Conservation (phyloP, 768 basidiomycete species). For the Pleurotus citrinopileatus region DNA sequence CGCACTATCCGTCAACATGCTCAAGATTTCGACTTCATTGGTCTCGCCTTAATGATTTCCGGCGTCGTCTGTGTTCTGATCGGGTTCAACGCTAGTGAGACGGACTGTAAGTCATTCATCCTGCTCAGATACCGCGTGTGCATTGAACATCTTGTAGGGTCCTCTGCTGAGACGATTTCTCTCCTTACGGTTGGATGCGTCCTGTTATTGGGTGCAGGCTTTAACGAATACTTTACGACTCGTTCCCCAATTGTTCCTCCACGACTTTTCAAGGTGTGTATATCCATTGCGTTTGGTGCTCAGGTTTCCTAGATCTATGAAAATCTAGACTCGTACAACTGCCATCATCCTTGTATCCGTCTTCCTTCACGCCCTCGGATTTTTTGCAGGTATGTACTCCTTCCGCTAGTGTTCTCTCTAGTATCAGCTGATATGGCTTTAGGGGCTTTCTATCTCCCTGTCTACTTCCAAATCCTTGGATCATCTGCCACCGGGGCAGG, state of each 20-base stretch:
- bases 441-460: constrained; percentile 67
- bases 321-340: constrained; percentile 67
- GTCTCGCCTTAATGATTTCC: constrained; percentile 56
- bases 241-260: constrained; percentile 73
- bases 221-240: constrained; percentile 62
- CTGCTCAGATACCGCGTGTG: neutral
- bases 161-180: constrained; percentile 54
- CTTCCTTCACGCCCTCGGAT: constrained; percentile 63
- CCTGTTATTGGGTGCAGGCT: constrained; percentile 44
- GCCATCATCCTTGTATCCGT: constrained; percentile 51
- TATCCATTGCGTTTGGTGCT: neutral
- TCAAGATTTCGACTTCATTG: constrained; percentile 70
- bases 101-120: constrained; percentile 46
- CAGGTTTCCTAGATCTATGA: neutral
- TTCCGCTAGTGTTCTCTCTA: neutral
- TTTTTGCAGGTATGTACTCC: constrained; percentile 47
- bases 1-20: constrained; percentile 56
- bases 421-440: neutral
- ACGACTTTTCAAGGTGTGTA: constrained; percentile 62
- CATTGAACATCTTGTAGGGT: constrained; percentile 39
- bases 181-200: constrained; percentile 57
- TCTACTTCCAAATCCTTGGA: constrained; percentile 79
- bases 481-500: constrained; percentile 71
- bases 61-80: constrained; percentile 70
- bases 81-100: constrained; percentile 72